Base-by-base conservation (phyloP, 192 early-diverging fungal species). In the Gaertneriomyces semiglobifer region DNA sequence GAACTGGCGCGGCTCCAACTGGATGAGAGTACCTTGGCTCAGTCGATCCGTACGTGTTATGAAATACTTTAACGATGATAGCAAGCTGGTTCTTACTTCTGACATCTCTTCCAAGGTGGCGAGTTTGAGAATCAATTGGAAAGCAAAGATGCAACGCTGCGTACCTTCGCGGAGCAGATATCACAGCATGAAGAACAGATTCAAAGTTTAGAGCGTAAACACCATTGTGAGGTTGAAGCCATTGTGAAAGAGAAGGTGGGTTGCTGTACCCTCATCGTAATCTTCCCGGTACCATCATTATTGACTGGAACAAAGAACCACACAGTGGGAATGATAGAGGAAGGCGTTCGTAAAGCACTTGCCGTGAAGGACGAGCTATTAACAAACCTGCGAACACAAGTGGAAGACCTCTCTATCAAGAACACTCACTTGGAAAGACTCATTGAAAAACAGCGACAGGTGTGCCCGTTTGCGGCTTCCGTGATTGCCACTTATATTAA, bases 361-460 rank as follows among this genome's bases (percentile, higher is more conserved):
- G 44, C 42, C 0, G 4, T 42, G 1, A 84, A 84, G 59, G 84
- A 85, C 44, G 69, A 84, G 14, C 18, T 66, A 6, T 65, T 82
- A 33, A 54, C 33, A n/a, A 25, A 39, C n/a, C 59, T 85, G 38
- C 62, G 69, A 50, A n/a, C 58, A 0, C 74, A 84, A 52, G 52
- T 70, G 14, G 74, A 82, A 20, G 84, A 83, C 18, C 43, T 79
- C 55, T 40, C 45, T 6, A 63, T 75, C 10, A 14, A 63, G 11
- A 79, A 74, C 58, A 44, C 20, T 20, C 76, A 84, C 56, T 63
- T 85, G 25, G 77, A 79, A 50, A 18, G 57, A 43, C 63, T 83
- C 25, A 77, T 85, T 4, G 84, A 85, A 48, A 59, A 80, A 57
- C 80, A 84, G 64, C 55, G 84, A 71, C 67, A 59, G 79, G 82